A percentile compares a stretch with the other conserved stretches of the same genome.
phyloP scores from a whole-genome alignment of 306 rosid species.

The Begonia masoniana region DNA sequence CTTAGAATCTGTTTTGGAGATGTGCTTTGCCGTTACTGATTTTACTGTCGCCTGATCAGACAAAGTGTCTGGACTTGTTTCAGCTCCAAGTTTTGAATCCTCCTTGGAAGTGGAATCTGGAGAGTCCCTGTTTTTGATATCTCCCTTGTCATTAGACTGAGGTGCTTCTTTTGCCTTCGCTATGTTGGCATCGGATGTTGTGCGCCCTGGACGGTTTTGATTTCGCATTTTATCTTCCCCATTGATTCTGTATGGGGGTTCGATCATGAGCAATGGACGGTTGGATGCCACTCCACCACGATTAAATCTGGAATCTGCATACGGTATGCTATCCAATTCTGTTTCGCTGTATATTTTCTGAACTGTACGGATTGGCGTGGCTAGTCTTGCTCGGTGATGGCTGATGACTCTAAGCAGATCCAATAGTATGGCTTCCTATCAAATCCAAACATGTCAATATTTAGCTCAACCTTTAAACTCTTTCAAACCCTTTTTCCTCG shows the following conservation, averaged over 20 bases:
- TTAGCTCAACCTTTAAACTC: too few relatives aligned
- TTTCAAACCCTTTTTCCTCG: too few relatives aligned
- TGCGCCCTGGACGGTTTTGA: constrained; percentile 22
- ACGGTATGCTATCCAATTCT: constrained; percentile 63
- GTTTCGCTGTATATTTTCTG: constrained; percentile 57
- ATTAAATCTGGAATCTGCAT: constrained; percentile 42
- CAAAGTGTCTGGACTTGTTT: constrained; percentile 23
- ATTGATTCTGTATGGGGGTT: constrained; percentile 46
- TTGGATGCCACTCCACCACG: constrained; percentile 32
- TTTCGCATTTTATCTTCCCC: constrained; percentile 53
- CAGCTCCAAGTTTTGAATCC: constrained; percentile 16
- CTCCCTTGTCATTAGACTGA: constrained; percentile 28
- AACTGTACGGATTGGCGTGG: constrained; percentile 91
- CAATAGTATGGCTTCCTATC: constrained; percentile 71
- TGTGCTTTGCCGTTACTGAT: constrained; percentile 18
- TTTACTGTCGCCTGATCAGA: constrained; percentile 23
- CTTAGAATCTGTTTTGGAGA: constrained; percentile 13
- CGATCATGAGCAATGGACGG: constrained; percentile 65
- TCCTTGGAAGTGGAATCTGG: constrained; percentile 25
- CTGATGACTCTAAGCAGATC: constrained; percentile 95
- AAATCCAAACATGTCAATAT: constrained; percentile 1
- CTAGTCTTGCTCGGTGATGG: constrained; percentile 93
- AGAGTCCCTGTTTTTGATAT: constrained; percentile 23
- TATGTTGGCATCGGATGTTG: constrained; percentile 7
- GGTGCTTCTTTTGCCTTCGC: constrained; percentile 14